Conservation (phyloP, 2,329 filamentous ascomycete species). For the Cercospora zeae-maydis region DNA sequence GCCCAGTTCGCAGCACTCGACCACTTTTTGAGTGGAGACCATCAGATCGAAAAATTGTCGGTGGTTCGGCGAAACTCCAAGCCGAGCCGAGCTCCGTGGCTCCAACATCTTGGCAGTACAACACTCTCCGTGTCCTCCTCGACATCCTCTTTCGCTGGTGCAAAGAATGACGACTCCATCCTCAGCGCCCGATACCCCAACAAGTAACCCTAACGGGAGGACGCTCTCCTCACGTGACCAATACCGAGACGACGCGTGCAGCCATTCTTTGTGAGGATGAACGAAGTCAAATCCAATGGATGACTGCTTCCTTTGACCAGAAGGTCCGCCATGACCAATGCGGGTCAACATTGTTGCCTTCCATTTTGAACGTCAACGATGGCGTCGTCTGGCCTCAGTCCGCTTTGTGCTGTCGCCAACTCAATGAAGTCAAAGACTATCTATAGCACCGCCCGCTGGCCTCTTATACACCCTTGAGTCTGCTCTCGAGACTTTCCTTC, state of each 20-base stretch:
- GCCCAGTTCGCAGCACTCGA: background rate
- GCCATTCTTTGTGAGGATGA: background rate
- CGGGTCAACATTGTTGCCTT: background rate
- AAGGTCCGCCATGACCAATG: background rate
- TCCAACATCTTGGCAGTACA: background rate
- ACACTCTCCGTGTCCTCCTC: background rate
- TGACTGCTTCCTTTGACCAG: background rate
- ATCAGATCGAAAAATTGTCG: conserved; percentile 1
- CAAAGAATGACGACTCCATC: background rate
- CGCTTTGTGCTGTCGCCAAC: background rate
- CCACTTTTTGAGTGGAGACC: conserved; percentile 3
- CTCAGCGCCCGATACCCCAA: background rate
- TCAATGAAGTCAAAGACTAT: background rate
- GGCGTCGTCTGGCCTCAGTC: background rate
- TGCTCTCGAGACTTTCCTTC: background rate
- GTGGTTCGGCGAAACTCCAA: background rate
- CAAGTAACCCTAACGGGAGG: background rate
- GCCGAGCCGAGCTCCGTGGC: background rate
- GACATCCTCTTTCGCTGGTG: background rate
- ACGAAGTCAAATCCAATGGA: background rate
- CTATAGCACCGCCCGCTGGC: background rate
- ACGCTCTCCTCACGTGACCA: background rate
- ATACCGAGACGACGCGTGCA: background rate
- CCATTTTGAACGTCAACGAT: background rate
- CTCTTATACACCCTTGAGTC: background rate